Evolutionary conservation across 2,329 filamentous ascomycete species (phyloP), one percentile per base, ranked within the genome.

Genomic region (Hymenoscyphus infarciens): DNA sequence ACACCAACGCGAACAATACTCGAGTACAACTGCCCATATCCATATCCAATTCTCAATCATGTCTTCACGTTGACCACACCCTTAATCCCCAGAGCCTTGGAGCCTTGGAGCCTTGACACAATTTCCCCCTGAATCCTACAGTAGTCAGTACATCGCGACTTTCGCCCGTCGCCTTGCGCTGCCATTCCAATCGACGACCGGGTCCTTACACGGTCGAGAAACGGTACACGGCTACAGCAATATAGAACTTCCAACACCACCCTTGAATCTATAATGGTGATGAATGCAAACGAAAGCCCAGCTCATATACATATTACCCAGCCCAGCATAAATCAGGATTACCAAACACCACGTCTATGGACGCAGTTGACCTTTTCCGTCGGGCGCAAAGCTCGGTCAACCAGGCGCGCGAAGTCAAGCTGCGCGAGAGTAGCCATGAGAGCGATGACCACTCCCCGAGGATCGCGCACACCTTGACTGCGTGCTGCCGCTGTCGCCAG

Each of bases 401-500:
- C 62, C 66, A 63, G 59, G 72, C 72, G 53, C 68, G 72, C 53
- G 69, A 74, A 45, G 71, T 69, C 29, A 73, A 72, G 58, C 57
- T 70, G 49, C 70, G 72, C 39, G 73, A 74, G 59, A 72, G 71
- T 49, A 74, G 72, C 58, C 70, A 74, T 55, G 83, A 85, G 63
- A 77, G 72, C 60, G 83, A 84, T 63, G 77, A 80, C 70, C 76
- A 19, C n/a, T 39, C 83, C 62, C 80, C 84, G 72, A 82, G 89
- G 68, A 87, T 92, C 68, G 89, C 89, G 33, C 89, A 93, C 73
- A 93, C 90, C 5, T 76, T 94, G 71, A 92, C 90, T 57, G 90
- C 90, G 25, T 93, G 90, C 73, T 91, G 88, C 73, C 86, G 90
- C 66, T 94, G 90, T 76, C 85, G 90, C 74, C 88, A 90, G 81